Evolutionary conservation across 257 asterid species (phyloP).

Genomic region (Verbascum thapsus): DNA sequence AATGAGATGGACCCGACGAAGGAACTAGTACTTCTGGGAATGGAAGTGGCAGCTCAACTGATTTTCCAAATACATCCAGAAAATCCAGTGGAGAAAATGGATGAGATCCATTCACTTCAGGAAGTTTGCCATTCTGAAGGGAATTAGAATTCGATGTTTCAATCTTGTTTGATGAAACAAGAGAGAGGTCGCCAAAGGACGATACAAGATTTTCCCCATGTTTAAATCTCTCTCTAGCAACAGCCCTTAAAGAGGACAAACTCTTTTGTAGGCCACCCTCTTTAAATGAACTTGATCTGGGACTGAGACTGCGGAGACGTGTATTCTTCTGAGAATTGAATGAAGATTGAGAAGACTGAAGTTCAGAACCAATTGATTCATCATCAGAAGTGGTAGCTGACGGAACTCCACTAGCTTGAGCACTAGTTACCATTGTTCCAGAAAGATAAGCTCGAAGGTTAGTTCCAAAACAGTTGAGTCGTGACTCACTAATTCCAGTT

Average conservation of each 20-base stretch:
- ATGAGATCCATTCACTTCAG: conserved; percentile 39
- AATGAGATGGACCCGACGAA: conserved; percentile 41
- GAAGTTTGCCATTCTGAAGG: conserved; percentile 38
- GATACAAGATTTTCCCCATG: conserved; percentile 50
- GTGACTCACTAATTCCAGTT: conserved; percentile 80
- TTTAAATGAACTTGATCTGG: conserved; percentile 61
- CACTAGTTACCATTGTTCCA: conserved; percentile 52
- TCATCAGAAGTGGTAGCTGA: conserved; percentile 39
- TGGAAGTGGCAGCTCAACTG: conserved; percentile 33
- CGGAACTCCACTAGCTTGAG: conserved; percentile 33
- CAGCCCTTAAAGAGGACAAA: conserved; percentile 47
- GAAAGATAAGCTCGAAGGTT: conserved; percentile 77
- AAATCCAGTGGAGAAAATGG: conserved; percentile 41
- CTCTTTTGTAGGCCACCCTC: conserved; percentile 61
- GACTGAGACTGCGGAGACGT: conserved; percentile 61
- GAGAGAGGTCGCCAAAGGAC: conserved; percentile 37
- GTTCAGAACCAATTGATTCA: conserved; percentile 40
- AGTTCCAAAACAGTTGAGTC: conserved; percentile 73
- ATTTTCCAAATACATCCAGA: conserved; percentile 42
- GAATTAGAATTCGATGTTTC: conserved; percentile 38
- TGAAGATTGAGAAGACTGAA: conserved; percentile 46
- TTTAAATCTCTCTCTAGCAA: conserved; percentile 51
- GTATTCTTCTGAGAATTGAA: conserved; percentile 44
- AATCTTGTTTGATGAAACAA: conserved; percentile 33
- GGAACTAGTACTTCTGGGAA: conserved; percentile 46